These are phyloP conservation scores for Mucor racemosus DNA, from an alignment of 371 early-diverging fungal genomes.

Conservation along the genomic window DNA sequence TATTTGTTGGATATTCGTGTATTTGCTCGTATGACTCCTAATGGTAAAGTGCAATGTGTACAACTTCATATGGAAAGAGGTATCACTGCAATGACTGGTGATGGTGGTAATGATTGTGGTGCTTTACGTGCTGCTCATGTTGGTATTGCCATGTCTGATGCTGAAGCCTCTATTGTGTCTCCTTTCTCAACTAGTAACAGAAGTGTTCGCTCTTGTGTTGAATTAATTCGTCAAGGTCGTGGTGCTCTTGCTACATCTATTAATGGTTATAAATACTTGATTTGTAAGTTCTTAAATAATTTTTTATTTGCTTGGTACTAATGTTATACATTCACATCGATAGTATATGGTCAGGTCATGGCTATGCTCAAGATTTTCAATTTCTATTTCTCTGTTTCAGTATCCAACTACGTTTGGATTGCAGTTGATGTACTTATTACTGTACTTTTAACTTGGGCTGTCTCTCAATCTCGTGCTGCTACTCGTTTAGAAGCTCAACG, in stretches of 20 bases:
- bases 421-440: conserved; percentile 70
- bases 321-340: no score
- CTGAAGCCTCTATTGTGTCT: conserved; percentile 87
- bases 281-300: conserved; percentile 14
- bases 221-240: conserved; percentile 74
- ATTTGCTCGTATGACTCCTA: conserved; percentile 83
- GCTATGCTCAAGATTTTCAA: conserved; percentile 67
- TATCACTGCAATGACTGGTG: conserved; percentile 91
- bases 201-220: conserved; percentile 73
- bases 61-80: conserved; percentile 76
- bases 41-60: conserved; percentile 75
- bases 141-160: conserved; percentile 87
- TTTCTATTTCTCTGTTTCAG: conserved; percentile 61
- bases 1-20: conserved; percentile 64
- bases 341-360: conserved; percentile 77
- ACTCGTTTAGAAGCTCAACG: conserved; percentile 55
- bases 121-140: conserved; percentile 92
- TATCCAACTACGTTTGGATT: conserved; percentile 72
- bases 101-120: conserved; percentile 97
- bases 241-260: conserved; percentile 80
- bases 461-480: conserved; percentile 68
- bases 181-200: conserved; percentile 80
- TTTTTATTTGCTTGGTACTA: neutral
- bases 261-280: conserved; percentile 75
- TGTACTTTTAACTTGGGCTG: conserved; percentile 68